phyloP scores from a whole-genome alignment of 202 grass and related monocot species.

The Brachypodium distachyon region DNA sequence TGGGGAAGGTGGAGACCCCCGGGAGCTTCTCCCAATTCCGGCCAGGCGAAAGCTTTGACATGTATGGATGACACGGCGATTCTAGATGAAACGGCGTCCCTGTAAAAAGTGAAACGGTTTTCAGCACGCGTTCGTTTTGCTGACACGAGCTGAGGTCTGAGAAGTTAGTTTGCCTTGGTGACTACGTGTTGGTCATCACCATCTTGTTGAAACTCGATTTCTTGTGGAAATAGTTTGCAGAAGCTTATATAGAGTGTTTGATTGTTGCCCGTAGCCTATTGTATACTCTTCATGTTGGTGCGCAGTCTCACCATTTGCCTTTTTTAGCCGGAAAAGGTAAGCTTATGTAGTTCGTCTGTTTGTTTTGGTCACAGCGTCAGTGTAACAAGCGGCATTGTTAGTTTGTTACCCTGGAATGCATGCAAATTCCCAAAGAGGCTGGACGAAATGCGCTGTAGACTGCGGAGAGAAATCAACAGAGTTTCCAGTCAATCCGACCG shows the following conservation, averaged over 20 bases:
- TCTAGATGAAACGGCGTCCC: not conserved
- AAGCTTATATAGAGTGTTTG: slow-evolving; percentile 21
- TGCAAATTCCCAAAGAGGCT: too few relatives aligned
- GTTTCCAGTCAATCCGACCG: not conserved
- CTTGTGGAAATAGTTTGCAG: slow-evolving; percentile 26
- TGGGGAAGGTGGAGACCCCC: slow-evolving; percentile 57
- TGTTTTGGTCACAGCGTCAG: not conserved
- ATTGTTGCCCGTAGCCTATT: not conserved
- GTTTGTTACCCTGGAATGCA: too few relatives aligned
- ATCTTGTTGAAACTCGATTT: slow-evolving; percentile 8
- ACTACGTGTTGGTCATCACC: not conserved
- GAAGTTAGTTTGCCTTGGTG: not conserved
- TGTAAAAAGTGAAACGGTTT: slow-evolving; percentile 20
- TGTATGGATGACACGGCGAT: slow-evolving; percentile 50
- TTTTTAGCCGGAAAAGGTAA: not conserved
- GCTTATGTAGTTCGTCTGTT: too few relatives aligned
- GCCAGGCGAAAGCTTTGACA: slow-evolving; percentile 61
- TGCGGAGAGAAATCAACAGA: not conserved
- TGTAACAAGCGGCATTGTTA: too few relatives aligned
- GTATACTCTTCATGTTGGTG: not conserved
- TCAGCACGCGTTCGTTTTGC: not conserved
- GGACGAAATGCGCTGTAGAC: too few relatives aligned
- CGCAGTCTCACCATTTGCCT: not conserved
- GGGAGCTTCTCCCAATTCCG: slow-evolving; percentile 51
- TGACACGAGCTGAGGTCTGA: slow-evolving; percentile 1